Evolutionary conservation across 2,329 filamentous ascomycete genomes (phyloP).

Genomic region (Fusarium sp.): DNA sequence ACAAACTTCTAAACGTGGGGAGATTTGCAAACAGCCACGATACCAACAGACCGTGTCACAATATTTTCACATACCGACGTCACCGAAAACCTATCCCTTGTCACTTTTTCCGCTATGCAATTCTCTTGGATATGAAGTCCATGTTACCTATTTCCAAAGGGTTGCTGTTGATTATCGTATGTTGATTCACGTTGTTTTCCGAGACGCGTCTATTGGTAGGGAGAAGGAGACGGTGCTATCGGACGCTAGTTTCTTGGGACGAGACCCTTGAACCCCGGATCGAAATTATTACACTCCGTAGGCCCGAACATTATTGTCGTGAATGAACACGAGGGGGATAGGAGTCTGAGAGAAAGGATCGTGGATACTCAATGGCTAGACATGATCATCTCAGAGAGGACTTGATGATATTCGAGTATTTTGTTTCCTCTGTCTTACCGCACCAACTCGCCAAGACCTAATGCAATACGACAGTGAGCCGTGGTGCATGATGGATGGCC

Average conservation of each 20-base stretch:
- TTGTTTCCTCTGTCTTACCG: not conserved
- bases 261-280: conserved; percentile 27
- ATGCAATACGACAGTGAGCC: conserved; percentile 16
- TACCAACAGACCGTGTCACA: conserved; percentile 25
- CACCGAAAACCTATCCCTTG: conserved; percentile 9
- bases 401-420: not conserved
- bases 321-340: not conserved
- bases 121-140: not conserved
- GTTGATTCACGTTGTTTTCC: conserved; percentile 28
- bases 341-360: not conserved
- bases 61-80: conserved; percentile 29
- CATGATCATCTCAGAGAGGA: not conserved
- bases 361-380: not conserved
- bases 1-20: conserved; percentile 3
- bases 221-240: not conserved
- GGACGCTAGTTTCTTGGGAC: conserved; percentile 17
- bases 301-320: not conserved
- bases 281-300: not conserved
- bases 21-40: conserved; percentile 37
- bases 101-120: not conserved
- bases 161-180: not conserved
- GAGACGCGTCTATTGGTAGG: conserved; percentile 32
- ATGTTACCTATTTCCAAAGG: not conserved
- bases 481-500: conserved; percentile 11
- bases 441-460: not conserved